phyloP scores from a whole-genome alignment of 169 alveolate species.

The Ichthyophthirius multifiliis region DNA sequence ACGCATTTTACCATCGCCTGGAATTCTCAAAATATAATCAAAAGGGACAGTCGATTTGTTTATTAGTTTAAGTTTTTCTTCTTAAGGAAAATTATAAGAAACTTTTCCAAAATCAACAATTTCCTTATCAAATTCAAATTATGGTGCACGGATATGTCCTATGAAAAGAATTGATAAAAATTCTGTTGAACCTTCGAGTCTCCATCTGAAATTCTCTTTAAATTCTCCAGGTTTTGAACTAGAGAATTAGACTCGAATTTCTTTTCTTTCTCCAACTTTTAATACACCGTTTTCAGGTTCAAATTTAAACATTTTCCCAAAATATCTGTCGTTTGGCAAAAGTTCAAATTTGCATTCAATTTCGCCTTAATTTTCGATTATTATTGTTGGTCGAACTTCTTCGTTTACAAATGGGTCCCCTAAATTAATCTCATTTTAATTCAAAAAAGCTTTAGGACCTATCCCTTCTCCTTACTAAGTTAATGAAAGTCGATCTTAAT shows the following conservation, averaged over 20 bases:
- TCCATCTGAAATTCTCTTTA: conserved; percentile 88
- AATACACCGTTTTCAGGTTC: conserved; percentile 52
- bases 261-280: conserved; percentile 83
- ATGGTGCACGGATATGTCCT: conserved; percentile 93
- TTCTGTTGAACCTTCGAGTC: conserved; percentile 86
- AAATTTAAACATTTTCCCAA: conserved; percentile 86
- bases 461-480: conserved; percentile 90
- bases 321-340: conserved; percentile 86
- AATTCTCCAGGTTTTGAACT: conserved; percentile 92
- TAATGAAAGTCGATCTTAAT: conserved; percentile 89
- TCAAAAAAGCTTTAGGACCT: conserved; percentile 91
- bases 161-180: conserved; percentile 80
- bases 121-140: conserved; percentile 87
- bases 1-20: conserved; percentile 88
- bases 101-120: conserved; percentile 90
- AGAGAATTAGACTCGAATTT: conserved; percentile 73
- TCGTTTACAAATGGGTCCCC: conserved; percentile 90
- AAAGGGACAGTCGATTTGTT: conserved; percentile 91
- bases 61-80: conserved; percentile 80
- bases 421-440: conserved; percentile 85
- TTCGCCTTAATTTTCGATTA: conserved; percentile 87
- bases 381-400: conserved; percentile 73
- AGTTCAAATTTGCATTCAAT: conserved; percentile 85
- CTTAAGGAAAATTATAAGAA: conserved; percentile 87
- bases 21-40: conserved; percentile 85